Evolutionary conservation across 2,329 filamentous ascomycete genomes (phyloP), one percentile per base, ranked within the genome.

Genomic region (Parastagonospora avenae): DNA sequence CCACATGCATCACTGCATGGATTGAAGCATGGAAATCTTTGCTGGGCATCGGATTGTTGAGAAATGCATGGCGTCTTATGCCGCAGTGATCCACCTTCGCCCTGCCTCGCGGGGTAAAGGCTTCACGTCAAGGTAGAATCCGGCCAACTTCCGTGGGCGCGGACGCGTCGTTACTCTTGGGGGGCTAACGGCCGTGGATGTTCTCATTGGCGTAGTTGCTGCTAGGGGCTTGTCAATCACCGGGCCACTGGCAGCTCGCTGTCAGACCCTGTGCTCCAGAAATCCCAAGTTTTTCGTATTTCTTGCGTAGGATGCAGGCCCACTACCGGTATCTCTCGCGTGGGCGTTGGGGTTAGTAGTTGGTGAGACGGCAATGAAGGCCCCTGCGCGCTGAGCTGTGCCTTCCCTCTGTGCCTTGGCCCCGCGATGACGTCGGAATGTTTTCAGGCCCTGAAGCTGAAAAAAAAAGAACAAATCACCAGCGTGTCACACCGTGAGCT

Each of bases 351-450:
- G 15, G 41, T 35, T n/a, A 10, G 12, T 35, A 6, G 31, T 46
- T 37, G 32, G 35, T 46, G 35, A 31, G 33, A n/a, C 15, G 16
- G 35, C 19, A 24, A 35, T 19, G 16, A 24, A 15, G 39, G 46
- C 46, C 32, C 31, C 39, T 37, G 46, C 39, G 14, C 28, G 46
- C 32, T 37, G 12, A 32, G 32, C 40, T 48, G 37, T 48, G 38
- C 33, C 31, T 38, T 8, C 39, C 14, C 14, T 30, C n/a, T 27
- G 19, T 41, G 27, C 42, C 15, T 24, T 16, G 45, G 31, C 40
- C 46, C 46, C 46, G 46, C 46, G 46, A 48, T 48, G 46, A 48
- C 46, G 46, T 48, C 46, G 46, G 45, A 48, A 47, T 42, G 35
- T 42, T 24, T 35, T 24, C 30, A 31, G 14, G 19, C 19, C 46